Evolutionary conservation across 2,329 filamentous ascomycete species (phyloP).

Genomic region (Anisogramma anomala): DNA sequence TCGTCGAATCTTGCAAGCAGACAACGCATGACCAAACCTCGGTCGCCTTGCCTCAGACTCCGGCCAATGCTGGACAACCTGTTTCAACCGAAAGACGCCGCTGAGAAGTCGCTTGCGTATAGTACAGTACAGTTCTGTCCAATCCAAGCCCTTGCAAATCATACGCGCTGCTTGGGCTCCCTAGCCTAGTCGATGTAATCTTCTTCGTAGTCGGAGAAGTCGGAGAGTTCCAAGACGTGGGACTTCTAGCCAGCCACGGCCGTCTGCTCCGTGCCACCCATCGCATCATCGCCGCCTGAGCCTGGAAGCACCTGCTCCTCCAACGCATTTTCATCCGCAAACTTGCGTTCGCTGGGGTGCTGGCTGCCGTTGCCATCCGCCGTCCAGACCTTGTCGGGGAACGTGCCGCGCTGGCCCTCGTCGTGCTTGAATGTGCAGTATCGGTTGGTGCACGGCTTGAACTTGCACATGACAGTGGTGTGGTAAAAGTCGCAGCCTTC

Average conservation of each 20-base stretch:
- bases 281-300: constrained; percentile 27
- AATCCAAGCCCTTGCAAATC: not conserved
- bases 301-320: constrained; percentile 64
- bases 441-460: constrained; percentile 83
- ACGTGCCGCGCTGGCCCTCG: constrained; percentile 76
- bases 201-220: not conserved
- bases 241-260: constrained; percentile 23
- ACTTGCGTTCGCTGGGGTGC: constrained; percentile 81
- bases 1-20: constrained; percentile 1
- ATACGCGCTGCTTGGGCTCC: not conserved
- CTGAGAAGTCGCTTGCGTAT: constrained; percentile 1
- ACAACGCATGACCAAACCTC: constrained; percentile 1
- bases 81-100: not conserved
- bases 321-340: constrained; percentile 57
- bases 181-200: constrained; percentile 1
- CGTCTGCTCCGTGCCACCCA: constrained; percentile 27
- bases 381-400: constrained; percentile 86
- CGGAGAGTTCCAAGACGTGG: constrained; percentile 7
- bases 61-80: constrained; percentile 3
- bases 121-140: constrained; percentile 2
- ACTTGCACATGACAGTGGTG: constrained; percentile 73
- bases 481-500: constrained; percentile 85
- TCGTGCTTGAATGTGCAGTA: constrained; percentile 80
- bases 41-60: constrained; percentile 1
- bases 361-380: constrained; percentile 46